Percentiles rank a stretch among this genome's conserved stretches.
Evolutionary conservation across 78 protist species (phyloP).

Genomic region (Dictyostelium brefeldianum): DNA sequence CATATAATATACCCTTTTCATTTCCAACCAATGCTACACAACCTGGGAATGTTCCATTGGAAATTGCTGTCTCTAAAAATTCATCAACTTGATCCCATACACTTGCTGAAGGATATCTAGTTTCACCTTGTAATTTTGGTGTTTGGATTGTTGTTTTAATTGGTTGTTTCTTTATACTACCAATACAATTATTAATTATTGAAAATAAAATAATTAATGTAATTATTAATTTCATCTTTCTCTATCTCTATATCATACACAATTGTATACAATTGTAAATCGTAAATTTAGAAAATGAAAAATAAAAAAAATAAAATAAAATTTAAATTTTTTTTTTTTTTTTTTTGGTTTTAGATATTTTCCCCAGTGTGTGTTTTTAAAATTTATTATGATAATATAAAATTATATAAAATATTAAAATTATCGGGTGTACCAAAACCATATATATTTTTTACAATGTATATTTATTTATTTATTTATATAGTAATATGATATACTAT

Average conservation of each 20-base stretch:
- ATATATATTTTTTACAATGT: background rate
- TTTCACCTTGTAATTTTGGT: background rate
- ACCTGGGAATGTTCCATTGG: slow-evolving; percentile 72
- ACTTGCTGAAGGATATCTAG: background rate
- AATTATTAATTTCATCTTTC: background rate
- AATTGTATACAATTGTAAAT: background rate
- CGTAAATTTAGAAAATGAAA: background rate
- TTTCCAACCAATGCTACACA: slow-evolving; percentile 70
- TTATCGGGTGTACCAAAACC: too few relatives aligned
- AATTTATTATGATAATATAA: too few relatives aligned
- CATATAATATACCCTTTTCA: slow-evolving; percentile 43
- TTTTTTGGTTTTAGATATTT: too few relatives aligned
- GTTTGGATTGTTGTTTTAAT: background rate
- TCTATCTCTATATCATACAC: too few relatives aligned
- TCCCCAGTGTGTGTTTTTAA: too few relatives aligned
- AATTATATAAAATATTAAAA: too few relatives aligned
- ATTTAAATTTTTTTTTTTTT: too few relatives aligned
- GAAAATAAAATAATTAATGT: too few relatives aligned
- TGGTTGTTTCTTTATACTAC: background rate
- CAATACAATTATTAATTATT: too few relatives aligned
- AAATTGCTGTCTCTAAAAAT: slow-evolving; percentile 30
- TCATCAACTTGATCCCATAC: slow-evolving; percentile 20
- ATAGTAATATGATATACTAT: too few relatives aligned
- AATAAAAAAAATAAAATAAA: too few relatives aligned
- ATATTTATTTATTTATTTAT: background rate